Base-by-base conservation (phyloP, 1,139 yeast species). In the Candida sanyaensis region DNA sequence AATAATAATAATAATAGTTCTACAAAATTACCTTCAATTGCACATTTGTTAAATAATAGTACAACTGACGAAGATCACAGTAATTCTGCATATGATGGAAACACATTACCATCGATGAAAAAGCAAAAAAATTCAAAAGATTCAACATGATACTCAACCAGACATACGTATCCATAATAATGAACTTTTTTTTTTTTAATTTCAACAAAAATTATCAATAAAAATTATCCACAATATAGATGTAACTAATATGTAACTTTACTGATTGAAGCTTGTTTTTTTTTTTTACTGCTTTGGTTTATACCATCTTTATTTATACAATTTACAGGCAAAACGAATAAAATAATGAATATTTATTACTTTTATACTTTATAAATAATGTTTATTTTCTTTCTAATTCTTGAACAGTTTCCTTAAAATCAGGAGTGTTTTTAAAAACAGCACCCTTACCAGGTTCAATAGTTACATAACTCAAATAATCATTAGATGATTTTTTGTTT, bases 381-480 rank as follows among this genome's bases (percentile, higher is more conserved):
- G 5, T 30, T 31, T 12, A 8, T 9, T 27, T 41, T 12, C 40
- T 33, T 48, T 48, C 65, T 66, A 45, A 68, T 61, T 67, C 55
- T 23, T 65, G 50, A 4, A 76, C 74, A 4, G 80, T 63, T 30
- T 69, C 68, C 39, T 60, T 53, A 54, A 78, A 78, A 52, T 75
- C 66, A 1, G 75, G 70, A 0, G 81, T 74, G 45, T 73, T 76
- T 52, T 69, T 64, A 56, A 76, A 76, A 9, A 60, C 63, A 1
- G 75, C 75, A 0, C 61, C 63, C 43, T 69, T 68, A 1, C 77
- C 79, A 37, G 71, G 63, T 10, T 64, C 62, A 2, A 79, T 71
- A 0, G 73, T 66, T 2, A 71, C 81, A 50, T 75, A 75, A 50
- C 75, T 78, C 48, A 80, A 63, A 50, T 70, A 77, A 53, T 79